Percentiles rank a stretch among this genome's conserved stretches.
Conservation (phyloP, 208 protist species). For the Trypanosoma rangeli region DNA sequence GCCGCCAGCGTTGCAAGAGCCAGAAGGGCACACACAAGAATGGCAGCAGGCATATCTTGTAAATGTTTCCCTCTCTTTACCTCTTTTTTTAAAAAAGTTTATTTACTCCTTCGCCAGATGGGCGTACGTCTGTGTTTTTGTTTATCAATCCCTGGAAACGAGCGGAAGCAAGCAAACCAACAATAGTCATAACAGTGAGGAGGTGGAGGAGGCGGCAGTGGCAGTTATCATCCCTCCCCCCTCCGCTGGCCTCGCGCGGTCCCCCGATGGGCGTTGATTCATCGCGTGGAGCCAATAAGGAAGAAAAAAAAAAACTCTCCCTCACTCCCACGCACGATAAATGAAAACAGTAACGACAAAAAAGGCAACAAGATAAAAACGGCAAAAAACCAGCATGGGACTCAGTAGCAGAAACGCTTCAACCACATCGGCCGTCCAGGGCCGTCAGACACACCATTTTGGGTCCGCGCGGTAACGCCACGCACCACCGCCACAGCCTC, state of each 20-base stretch:
- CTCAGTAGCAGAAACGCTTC: slow-evolving; percentile 11
- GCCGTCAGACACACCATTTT: background rate
- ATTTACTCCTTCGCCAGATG: background rate
- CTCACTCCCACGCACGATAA: no score
- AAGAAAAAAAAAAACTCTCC: slow-evolving; percentile 5
- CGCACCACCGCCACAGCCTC: background rate
- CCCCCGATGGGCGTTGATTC: no score
- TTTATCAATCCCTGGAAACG: background rate
- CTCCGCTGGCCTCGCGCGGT: no score
- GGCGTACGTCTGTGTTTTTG: background rate
- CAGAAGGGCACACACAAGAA: slow-evolving; percentile 26
- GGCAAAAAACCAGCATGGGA: background rate
- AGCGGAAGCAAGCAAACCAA: background rate
- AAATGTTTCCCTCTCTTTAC: background rate
- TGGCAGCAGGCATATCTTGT: slow-evolving; percentile 12
- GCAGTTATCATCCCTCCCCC: no score
- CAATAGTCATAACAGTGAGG: background rate
- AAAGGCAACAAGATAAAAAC: background rate
- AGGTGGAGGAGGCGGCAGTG: no score
- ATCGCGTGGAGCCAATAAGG: background rate
- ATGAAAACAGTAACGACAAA: slow-evolving; percentile 10
- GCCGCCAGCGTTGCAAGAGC: slow-evolving; percentile 30
- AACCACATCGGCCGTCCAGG: slow-evolving; percentile 6
- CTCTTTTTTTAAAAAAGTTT: slow-evolving; percentile 14
- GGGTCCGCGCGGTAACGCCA: background rate